Conservation (phyloP, 2,329 filamentous ascomycete species). For the Colletotrichum musae region DNA sequence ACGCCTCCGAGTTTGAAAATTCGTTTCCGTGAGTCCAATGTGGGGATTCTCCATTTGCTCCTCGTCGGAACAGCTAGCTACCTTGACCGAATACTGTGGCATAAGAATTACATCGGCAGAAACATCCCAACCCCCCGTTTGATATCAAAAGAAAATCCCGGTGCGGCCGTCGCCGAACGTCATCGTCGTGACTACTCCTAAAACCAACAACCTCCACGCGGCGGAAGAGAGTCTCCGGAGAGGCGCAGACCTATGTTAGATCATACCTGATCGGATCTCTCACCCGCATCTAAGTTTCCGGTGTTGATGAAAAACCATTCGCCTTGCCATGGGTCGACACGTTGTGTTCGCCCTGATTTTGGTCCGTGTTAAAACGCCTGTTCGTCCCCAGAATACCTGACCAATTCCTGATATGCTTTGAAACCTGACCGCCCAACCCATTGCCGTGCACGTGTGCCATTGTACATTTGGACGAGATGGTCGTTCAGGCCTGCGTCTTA, state of each 20-base stretch:
- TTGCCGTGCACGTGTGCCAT: slow-evolving; percentile 30
- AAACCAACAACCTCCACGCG: slow-evolving; percentile 16
- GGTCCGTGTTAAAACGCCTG: slow-evolving; percentile 40
- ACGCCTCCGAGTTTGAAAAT: neutral
- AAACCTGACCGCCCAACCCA: slow-evolving; percentile 25
- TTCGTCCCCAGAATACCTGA: slow-evolving; percentile 21
- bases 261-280: neutral
- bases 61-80: slow-evolving; percentile 17
- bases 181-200: slow-evolving; percentile 32
- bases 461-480: slow-evolving; percentile 22
- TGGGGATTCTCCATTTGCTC: slow-evolving; percentile 37
- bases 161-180: slow-evolving; percentile 2
- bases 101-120: slow-evolving; percentile 32
- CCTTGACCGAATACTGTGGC: slow-evolving; percentile 22
- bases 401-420: slow-evolving; percentile 34
- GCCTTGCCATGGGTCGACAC: slow-evolving; percentile 34
- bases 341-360: slow-evolving; percentile 37
- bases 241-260: neutral
- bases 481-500: slow-evolving; percentile 43
- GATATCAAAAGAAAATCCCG: slow-evolving; percentile 1
- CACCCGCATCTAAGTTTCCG: slow-evolving; percentile 20
- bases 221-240: slow-evolving; percentile 14
- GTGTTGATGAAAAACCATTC: slow-evolving; percentile 38
- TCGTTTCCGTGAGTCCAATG: slow-evolving; percentile 15
- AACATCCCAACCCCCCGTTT: neutral